Percentiles rank a stretch among this genome's conserved stretches.
Evolutionary conservation across 2,329 filamentous ascomycete species (phyloP).

Genomic region (Bipolaris oryzae): DNA sequence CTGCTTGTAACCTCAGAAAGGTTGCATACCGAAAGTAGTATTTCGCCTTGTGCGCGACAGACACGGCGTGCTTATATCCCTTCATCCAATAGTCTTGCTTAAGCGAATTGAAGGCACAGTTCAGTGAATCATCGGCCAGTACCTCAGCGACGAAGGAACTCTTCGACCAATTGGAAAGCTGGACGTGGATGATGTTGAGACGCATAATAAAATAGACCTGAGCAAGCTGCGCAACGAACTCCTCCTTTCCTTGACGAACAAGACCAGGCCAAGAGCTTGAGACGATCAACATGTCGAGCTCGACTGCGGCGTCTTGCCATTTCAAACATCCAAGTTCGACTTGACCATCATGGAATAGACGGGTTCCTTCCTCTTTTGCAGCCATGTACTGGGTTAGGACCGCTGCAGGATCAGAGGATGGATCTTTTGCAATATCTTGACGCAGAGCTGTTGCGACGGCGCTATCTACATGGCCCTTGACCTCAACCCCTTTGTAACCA

Average conservation of each 20-base stretch:
- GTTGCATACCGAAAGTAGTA: constrained; percentile 14
- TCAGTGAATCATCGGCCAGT: constrained; percentile 9
- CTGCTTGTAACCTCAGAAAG: constrained; percentile 9
- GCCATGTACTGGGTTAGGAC: constrained; percentile 12
- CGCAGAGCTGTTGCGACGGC: constrained; percentile 14
- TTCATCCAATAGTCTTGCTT: constrained; percentile 15
- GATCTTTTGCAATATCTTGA: constrained; percentile 16
- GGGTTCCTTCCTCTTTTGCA: constrained; percentile 19
- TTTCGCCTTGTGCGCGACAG: constrained; percentile 14
- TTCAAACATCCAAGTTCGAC: background rate
- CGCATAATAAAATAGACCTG: constrained; percentile 24
- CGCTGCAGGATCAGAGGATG: constrained; percentile 12
- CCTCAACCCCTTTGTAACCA: constrained; percentile 16
- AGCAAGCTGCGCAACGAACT: constrained; percentile 20
- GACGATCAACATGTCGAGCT: constrained; percentile 14
- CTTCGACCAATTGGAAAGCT: constrained; percentile 9
- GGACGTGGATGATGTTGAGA: constrained; percentile 23
- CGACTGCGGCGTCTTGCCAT: constrained; percentile 20
- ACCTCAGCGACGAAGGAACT: background rate
- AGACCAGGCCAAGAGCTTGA: constrained; percentile 18
- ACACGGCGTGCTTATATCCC: constrained; percentile 11
- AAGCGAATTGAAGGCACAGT: constrained; percentile 1
- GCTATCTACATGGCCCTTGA: constrained; percentile 14
- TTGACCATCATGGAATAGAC: constrained; percentile 8
- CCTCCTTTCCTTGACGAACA: constrained; percentile 6